Evolutionary conservation across 352 stramenopile genomes (phyloP).

Genomic region (Globisporangium uncinulatum): DNA sequence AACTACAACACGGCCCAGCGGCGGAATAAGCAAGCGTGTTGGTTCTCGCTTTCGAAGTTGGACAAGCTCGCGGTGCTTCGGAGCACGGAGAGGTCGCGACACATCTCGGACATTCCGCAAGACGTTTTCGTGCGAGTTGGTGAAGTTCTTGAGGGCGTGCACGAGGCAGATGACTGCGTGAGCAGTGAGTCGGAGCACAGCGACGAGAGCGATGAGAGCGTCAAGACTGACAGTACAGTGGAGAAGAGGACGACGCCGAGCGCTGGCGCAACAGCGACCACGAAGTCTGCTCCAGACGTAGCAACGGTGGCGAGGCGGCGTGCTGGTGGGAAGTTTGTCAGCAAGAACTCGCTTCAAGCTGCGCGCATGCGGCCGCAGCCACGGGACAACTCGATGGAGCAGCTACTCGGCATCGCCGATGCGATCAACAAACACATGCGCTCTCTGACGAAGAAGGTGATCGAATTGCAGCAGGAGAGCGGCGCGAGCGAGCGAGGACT

Average conservation of each 20-base stretch:
- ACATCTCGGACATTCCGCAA: conserved; percentile 3
- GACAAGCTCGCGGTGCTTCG: conserved; percentile 5
- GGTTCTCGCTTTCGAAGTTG: conserved; percentile 4
- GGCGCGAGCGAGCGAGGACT: background rate
- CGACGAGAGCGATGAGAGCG: background rate
- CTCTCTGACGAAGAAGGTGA: background rate
- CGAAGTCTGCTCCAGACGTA: too few species aligned
- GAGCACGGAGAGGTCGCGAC: background rate
- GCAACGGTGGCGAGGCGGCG: too few species aligned
- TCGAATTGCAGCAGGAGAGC: background rate
- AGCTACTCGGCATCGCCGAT: background rate
- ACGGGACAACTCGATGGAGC: background rate
- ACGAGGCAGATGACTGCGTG: background rate
- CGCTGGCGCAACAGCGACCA: background rate
- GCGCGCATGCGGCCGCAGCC: background rate
- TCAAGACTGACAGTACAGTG: background rate
- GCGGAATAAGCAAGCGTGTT: background rate
- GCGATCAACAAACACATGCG: background rate
- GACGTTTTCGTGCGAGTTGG: background rate
- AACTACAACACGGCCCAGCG: background rate
- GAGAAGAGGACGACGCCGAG: background rate
- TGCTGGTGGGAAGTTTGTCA: background rate
- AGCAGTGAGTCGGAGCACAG: background rate
- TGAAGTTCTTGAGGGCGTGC: background rate
- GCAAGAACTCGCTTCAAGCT: background rate